phyloP scores from a whole-genome alignment of 1,284 basidiomycete species.

The Earliella scabrosa region DNA sequence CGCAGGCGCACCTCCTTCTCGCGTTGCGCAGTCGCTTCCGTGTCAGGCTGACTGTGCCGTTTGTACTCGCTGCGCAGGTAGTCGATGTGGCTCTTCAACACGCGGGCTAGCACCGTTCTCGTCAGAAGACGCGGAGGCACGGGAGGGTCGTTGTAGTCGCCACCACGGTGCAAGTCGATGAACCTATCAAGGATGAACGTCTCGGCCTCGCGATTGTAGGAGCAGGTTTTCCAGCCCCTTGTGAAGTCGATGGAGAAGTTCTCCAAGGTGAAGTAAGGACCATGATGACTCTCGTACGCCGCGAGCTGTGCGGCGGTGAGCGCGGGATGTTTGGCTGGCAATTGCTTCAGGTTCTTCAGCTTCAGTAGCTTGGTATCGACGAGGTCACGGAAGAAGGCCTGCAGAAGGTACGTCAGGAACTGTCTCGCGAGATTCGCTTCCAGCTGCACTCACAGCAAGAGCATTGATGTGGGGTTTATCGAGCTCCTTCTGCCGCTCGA shows the following conservation, averaged over 20 bases:
- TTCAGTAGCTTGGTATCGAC: background rate
- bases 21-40: background rate
- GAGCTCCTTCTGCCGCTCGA: no score
- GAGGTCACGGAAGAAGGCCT: no score
- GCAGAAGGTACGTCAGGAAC: no score
- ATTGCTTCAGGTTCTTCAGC: background rate
- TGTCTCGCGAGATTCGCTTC: no score
- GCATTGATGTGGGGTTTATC: no score
- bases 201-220: background rate
- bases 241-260: constrained; percentile 3
- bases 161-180: background rate
- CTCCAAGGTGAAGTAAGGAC: background rate
- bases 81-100: constrained; percentile 1
- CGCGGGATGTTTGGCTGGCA: background rate
- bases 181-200: background rate
- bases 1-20: background rate
- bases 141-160: background rate
- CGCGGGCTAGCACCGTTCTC: background rate
- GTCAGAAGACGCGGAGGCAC: background rate
- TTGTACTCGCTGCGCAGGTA: background rate
- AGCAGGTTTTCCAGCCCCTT: background rate
- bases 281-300: background rate
- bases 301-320: background rate
- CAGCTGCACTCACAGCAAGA: no score
- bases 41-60: background rate